Conservation (phyloP, 352 stramenopile genomes). For the Phytopythium chamaehyphon region DNA sequence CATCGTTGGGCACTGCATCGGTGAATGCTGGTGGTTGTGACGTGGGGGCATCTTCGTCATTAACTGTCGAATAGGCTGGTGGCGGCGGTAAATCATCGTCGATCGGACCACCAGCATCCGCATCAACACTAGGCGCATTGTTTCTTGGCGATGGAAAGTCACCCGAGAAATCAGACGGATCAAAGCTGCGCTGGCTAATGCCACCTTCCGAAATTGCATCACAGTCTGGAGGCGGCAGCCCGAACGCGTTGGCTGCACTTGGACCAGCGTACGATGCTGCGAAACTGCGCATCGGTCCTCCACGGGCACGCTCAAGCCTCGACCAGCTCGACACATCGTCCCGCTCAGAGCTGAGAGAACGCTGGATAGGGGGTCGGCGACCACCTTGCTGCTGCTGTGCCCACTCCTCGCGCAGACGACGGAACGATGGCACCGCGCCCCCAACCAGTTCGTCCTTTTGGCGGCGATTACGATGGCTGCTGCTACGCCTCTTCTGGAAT, state of each 20-base stretch:
- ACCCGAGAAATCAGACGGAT: conserved; percentile 17
- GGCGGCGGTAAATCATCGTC: not conserved
- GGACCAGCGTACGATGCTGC: not conserved
- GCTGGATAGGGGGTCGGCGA: conserved; percentile 16
- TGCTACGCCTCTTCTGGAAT: conserved; percentile 46
- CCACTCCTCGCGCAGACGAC: conserved; percentile 44
- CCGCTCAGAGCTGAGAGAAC: conserved; percentile 22
- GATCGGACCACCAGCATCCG: not conserved
- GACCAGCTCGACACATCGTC: conserved; percentile 3
- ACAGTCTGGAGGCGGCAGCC: conserved; percentile 15
- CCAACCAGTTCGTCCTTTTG: conserved; percentile 5
- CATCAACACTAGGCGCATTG: conserved; percentile 9
- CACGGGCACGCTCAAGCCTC: conserved; percentile 16
- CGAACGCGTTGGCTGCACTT: not conserved
- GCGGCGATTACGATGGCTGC: conserved; percentile 7
- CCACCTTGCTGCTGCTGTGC: conserved; percentile 20
- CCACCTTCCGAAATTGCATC: conserved; percentile 31
- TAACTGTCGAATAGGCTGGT: conserved; percentile 7
- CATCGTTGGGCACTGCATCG: not conserved
- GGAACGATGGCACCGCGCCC: conserved; percentile 52
- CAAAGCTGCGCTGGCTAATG: conserved; percentile 26
- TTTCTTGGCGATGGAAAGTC: conserved; percentile 13
- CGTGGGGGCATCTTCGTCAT: not conserved
- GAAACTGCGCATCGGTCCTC: conserved; percentile 20
- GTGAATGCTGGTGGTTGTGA: conserved; percentile 19